Conservation (phyloP, 2,329 filamentous ascomycete genomes). For the Colletotrichum limetticola region DNA sequence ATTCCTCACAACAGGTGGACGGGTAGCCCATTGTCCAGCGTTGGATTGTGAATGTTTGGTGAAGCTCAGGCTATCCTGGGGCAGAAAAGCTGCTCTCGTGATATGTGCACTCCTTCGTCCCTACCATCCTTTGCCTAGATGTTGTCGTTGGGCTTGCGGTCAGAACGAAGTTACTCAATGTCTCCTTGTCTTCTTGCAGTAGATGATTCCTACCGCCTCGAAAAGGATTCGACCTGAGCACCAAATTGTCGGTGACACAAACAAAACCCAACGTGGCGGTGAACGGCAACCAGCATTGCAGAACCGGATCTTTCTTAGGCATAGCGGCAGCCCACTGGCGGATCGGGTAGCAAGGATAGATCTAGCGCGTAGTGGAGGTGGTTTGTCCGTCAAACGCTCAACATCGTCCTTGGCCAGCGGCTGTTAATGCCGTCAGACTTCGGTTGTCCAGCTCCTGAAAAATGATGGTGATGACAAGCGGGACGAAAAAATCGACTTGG, state of each 20-base stretch:
- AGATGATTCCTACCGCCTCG: slow-evolving; percentile 1
- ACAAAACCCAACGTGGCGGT: slow-evolving; percentile 36
- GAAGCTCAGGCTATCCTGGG: slow-evolving; percentile 5
- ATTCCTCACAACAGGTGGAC: not conserved
- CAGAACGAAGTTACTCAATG: not conserved
- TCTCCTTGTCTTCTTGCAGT: not conserved
- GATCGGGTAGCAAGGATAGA: slow-evolving; percentile 36
- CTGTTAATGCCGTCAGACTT: not conserved
- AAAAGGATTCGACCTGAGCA: slow-evolving; percentile 21
- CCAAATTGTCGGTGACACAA: slow-evolving; percentile 37
- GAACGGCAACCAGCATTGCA: slow-evolving; percentile 34
- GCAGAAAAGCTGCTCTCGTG: slow-evolving; percentile 28
- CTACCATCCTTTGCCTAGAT: not conserved
- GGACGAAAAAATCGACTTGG: not conserved
- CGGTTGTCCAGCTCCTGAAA: slow-evolving; percentile 1
- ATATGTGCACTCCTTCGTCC: slow-evolving; percentile 21
- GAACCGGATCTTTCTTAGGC: slow-evolving; percentile 34
- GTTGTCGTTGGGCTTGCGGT: not conserved
- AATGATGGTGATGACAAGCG: not conserved
- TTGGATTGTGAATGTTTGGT: slow-evolving; percentile 13
- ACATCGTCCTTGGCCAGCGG: slow-evolving; percentile 1
- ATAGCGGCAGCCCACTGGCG: slow-evolving; percentile 21
- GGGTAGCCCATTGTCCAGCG: slow-evolving; percentile 5
- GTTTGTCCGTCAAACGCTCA: slow-evolving; percentile 22
- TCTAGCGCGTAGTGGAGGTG: slow-evolving; percentile 26